Conservation (phyloP, 2,329 filamentous ascomycete genomes). For the Alternaria longipes region DNA sequence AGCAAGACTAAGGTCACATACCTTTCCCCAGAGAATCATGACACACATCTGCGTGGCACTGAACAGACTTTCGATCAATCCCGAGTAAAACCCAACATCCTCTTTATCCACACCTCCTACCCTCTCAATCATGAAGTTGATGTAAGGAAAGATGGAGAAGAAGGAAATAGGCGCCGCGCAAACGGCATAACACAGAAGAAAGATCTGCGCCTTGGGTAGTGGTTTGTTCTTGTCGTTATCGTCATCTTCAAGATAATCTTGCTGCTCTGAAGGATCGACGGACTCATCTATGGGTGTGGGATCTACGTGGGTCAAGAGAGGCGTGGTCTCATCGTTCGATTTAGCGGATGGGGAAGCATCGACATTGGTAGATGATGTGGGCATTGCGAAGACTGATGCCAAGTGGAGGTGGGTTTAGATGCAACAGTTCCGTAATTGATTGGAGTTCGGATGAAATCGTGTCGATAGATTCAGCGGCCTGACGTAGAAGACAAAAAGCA, state of each 20-base stretch:
- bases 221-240: slow-evolving; percentile 38
- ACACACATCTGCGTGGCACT: slow-evolving; percentile 78
- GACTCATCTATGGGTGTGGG: slow-evolving; percentile 27
- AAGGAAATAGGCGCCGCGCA: slow-evolving; percentile 81
- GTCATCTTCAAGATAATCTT: slow-evolving; percentile 12
- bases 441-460: background rate
- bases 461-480: background rate
- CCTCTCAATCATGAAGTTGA: slow-evolving; percentile 78
- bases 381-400: slow-evolving; percentile 1
- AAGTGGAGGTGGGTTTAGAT: background rate
- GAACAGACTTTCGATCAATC: slow-evolving; percentile 76
- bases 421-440: background rate
- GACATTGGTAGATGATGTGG: slow-evolving; percentile 3
- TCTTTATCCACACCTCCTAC: slow-evolving; percentile 68
- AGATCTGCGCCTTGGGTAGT: slow-evolving; percentile 64
- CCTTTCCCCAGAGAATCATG: slow-evolving; percentile 74
- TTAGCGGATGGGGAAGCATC: background rate
- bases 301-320: slow-evolving; percentile 35
- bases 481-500: background rate
- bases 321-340: slow-evolving; percentile 40
- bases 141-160: slow-evolving; percentile 83
- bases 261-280: background rate
- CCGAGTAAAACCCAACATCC: slow-evolving; percentile 83
- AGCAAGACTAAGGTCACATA: slow-evolving; percentile 18
- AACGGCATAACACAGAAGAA: slow-evolving; percentile 76